Conservation (phyloP, 2,329 filamentous ascomycete species). For the Leptographium radiaticola region DNA sequence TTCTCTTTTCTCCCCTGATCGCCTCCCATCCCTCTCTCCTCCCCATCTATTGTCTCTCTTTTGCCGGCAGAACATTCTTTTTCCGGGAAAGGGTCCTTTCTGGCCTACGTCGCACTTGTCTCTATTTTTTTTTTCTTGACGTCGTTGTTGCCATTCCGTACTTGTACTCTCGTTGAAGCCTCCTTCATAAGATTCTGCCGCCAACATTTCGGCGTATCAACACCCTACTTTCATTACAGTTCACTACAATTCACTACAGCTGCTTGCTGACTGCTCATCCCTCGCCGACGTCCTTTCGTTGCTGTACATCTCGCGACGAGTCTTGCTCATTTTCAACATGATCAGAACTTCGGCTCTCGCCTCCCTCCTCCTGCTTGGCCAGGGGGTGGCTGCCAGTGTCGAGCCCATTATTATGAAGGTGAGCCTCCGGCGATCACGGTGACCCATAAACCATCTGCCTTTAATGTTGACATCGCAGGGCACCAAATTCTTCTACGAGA, state of each 20-base stretch:
- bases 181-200: neutral
- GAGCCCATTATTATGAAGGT: constrained; percentile 60
- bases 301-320: neutral
- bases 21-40: neutral
- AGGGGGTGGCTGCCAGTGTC: constrained; percentile 23
- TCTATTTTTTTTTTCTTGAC: neutral
- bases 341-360: constrained; percentile 21
- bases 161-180: constrained; percentile 5
- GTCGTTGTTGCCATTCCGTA: constrained; percentile 2
- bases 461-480: constrained; percentile 12
- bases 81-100: neutral
- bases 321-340: constrained; percentile 9
- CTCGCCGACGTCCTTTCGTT: neutral
- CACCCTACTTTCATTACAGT: neutral
- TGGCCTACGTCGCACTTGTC: neutral
- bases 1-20: neutral
- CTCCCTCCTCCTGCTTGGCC: constrained; percentile 22
- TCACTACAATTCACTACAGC: no score
- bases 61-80: neutral
- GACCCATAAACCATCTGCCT: neutral
- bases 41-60: neutral
- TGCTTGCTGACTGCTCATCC: neutral
- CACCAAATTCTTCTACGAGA: constrained; percentile 66
- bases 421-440: neutral
- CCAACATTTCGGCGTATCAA: neutral